phyloP scores from a whole-genome alignment of 2,329 filamentous ascomycete genomes.

The Escovopsis sp. region DNA sequence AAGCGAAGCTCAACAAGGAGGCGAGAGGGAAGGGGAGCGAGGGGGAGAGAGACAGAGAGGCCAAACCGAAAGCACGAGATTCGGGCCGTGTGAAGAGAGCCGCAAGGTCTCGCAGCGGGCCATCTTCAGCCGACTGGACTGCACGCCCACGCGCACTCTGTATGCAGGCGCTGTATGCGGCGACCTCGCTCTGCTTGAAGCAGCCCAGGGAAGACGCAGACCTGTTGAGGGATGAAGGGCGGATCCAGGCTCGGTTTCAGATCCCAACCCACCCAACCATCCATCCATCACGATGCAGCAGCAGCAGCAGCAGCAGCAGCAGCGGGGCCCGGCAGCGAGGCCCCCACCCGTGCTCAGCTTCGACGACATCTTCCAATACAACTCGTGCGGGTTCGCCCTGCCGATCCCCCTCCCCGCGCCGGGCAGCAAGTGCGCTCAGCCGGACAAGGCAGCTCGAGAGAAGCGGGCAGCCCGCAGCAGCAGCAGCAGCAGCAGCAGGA shows the following conservation, averaged over 20 bases:
- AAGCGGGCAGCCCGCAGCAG: too few species aligned
- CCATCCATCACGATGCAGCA: constrained; percentile 1
- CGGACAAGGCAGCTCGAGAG: background rate
- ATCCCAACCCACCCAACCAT: background rate
- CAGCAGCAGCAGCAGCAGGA: too few species aligned
- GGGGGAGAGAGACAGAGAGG: background rate
- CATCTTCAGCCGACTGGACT: too few species aligned
- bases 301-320: background rate
- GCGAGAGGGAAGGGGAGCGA: background rate
- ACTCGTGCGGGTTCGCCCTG: constrained; percentile 3
- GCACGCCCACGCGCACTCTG: too few species aligned
- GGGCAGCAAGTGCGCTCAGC: background rate
- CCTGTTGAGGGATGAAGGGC: too few species aligned
- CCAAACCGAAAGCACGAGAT: too few species aligned
- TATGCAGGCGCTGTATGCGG: background rate
- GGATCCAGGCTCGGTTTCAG: background rate
- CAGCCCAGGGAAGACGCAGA: too few species aligned
- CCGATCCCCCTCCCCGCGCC: constrained; percentile 4
- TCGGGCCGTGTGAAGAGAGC: too few species aligned
- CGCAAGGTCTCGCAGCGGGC: too few species aligned
- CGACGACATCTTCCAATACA: constrained; percentile 4
- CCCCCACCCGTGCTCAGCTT: constrained; percentile 1
- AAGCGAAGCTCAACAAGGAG: background rate
- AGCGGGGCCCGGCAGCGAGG: too few species aligned
- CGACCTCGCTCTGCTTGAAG: background rate